Evolutionary conservation across 2,329 filamentous ascomycete species (phyloP), one percentile per base, ranked within the genome.

Genomic region (Corniculantispora saksenae): DNA sequence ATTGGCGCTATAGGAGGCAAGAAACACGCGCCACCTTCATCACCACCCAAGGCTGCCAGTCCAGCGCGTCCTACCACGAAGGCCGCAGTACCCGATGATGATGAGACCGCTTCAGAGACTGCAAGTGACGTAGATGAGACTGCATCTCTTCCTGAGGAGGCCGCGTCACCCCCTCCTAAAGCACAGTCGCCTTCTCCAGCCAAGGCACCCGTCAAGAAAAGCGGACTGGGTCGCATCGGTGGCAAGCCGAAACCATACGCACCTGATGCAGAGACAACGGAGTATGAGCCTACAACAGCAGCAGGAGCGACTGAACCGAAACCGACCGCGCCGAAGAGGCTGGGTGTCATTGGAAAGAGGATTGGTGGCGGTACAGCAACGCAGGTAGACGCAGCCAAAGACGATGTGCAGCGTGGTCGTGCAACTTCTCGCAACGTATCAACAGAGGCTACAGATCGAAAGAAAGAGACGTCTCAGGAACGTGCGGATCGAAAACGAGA

Each of bases 401-500:
- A 70, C 47, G 69, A 70, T 47, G 64, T 35, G 47, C 68, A 40
- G 10, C 71, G 69, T 50, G 72, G 70, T 29, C 72, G 71, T 56
- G 67, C 65, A 32, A 67, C 70, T 17, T 61, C 66, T 15, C 66
- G 67, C 19, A 50, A 63, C n/a, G 61, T 43, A 19, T 66, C 66
- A 32, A 69, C 72, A 35, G 64, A 74, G 48, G 54, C 69, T 21
- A 73, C 76, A 67, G 70, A 38, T 8, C 19, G n/a, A 43, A 70
- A 72, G 32, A 77, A 79, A 64, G 81, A 82, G 67, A 81, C 78
- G 0, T 81, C 80, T 3, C 75, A 78, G 67, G 80, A 83, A 59
- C 74, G 79, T 29, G 83, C 83, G 3, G 81, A 84, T 65, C 77
- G 82, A 43, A 83, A 81, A 66, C 78, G 84, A 58, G 77, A 80